These are phyloP conservation scores for Podospora australis DNA, from an alignment of 495 filamentous ascomycete genomes.

Conservation along the genomic window DNA sequence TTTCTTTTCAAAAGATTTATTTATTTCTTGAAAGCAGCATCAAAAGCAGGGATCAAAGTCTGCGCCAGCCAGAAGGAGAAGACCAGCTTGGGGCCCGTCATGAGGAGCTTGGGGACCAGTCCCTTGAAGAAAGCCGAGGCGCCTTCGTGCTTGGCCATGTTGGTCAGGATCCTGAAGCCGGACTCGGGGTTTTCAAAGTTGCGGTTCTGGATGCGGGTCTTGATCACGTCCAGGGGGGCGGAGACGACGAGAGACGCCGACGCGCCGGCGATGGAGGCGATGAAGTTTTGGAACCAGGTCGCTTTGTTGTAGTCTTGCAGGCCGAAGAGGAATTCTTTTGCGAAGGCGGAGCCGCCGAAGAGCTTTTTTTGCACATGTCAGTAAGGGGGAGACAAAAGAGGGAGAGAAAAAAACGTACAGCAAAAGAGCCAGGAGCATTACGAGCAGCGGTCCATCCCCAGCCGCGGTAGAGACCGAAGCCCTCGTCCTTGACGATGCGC, in stretches of 20 bases:
- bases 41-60: constrained; percentile 69
- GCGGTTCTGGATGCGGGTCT: constrained; percentile 97
- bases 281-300: constrained; percentile 93
- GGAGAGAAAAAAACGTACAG: constrained; percentile 55
- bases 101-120: constrained; percentile 89
- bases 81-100: constrained; percentile 97
- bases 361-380: constrained; percentile 48
- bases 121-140: constrained; percentile 92
- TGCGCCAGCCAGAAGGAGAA: constrained; percentile 99
- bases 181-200: constrained; percentile 98
- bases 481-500: constrained; percentile 86
- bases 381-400: neutral
- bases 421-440: constrained; percentile 95
- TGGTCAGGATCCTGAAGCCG: constrained; percentile 78
- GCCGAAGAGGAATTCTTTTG: constrained; percentile 89
- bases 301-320: constrained; percentile 91
- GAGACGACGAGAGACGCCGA: constrained; percentile 89
- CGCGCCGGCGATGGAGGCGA: constrained; percentile 90
- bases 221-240: constrained; percentile 95
- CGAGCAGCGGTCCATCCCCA: constrained; percentile 97
- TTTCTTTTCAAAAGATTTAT: neutral
- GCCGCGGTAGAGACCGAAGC: constrained; percentile 90
- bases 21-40: constrained; percentile 23
- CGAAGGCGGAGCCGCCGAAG: constrained; percentile 96
- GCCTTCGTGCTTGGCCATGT: constrained; percentile 89